Evolutionary conservation across 495 filamentous ascomycete genomes (phyloP).

Genomic region (Aspergillus cavernicola): DNA sequence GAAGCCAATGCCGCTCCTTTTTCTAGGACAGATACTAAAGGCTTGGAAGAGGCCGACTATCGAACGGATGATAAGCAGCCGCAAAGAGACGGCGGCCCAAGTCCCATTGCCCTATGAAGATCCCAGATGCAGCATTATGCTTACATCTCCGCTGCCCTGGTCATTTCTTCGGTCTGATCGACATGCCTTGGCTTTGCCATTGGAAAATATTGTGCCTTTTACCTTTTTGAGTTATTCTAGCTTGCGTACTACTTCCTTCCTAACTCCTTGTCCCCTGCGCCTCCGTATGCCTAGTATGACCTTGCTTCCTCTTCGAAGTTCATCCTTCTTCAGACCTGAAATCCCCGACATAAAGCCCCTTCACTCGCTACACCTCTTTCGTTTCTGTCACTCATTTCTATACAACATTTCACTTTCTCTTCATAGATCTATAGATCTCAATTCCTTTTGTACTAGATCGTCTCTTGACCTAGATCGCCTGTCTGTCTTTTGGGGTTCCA

Average conservation of each 20-base stretch:
- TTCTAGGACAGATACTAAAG: neutral
- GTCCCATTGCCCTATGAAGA: neutral
- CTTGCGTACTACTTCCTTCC: conserved; percentile 1
- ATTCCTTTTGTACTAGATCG: neutral
- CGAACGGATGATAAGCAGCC: conserved; percentile 2
- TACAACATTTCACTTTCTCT: neutral
- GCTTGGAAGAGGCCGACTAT: conserved; percentile 3
- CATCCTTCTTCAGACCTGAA: neutral
- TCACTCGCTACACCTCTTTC: neutral
- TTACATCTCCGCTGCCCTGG: neutral
- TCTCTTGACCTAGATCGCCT: neutral
- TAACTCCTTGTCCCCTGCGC: neutral
- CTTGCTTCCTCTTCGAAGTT: conserved; percentile 6
- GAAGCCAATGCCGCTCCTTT: neutral
- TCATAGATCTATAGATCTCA: neutral
- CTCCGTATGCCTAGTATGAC: conserved; percentile 6
- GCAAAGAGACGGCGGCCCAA: neutral
- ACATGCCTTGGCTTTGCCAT: neutral
- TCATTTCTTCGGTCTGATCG: conserved; percentile 4
- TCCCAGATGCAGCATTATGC: neutral
- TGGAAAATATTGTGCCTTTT: neutral
- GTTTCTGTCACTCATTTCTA: conserved; percentile 3
- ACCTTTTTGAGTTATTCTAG: conserved; percentile 2
- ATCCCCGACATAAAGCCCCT: conserved; percentile 8
- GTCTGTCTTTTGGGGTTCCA: neutral